Percentiles rank a stretch among this genome's conserved stretches.
Evolutionary conservation across 2,329 filamentous ascomycete species (phyloP).

Genomic region (Helicocarpus griseus): DNA sequence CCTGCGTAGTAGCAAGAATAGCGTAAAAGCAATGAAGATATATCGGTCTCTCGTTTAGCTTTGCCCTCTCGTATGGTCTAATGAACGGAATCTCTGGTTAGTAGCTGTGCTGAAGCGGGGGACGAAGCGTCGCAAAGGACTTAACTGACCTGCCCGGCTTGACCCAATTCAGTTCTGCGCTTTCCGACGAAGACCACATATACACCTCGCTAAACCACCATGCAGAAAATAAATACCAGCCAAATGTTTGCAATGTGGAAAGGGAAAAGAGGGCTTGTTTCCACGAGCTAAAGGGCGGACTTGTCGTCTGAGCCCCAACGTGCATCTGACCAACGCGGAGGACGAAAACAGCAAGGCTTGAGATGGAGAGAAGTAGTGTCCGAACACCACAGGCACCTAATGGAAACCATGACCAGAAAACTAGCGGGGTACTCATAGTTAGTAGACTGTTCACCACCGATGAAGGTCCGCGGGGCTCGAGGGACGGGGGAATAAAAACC

Average conservation of each 20-base stretch:
- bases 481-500: not conserved
- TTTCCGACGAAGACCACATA: constrained; percentile 56
- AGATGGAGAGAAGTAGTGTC: constrained; percentile 64
- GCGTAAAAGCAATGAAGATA: constrained; percentile 66
- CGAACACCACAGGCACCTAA: constrained; percentile 66
- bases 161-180: constrained; percentile 61
- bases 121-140: not conserved
- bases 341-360: constrained; percentile 67
- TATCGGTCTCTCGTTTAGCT: constrained; percentile 77
- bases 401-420: constrained; percentile 80
- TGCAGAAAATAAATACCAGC: constrained; percentile 69
- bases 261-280: constrained; percentile 47
- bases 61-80: constrained; percentile 54
- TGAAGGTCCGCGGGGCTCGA: not conserved
- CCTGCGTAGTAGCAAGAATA: constrained; percentile 60
- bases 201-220: constrained; percentile 74
- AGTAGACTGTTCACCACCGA: constrained; percentile 5
- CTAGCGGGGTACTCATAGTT: constrained; percentile 33
- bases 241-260: constrained; percentile 57
- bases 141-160: constrained; percentile 53
- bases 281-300: constrained; percentile 58
- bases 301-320: constrained; percentile 60
- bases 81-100: not conserved
- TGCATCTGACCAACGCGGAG: constrained; percentile 79
- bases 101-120: too few relatives aligned